Percentiles rank a stretch among this genome's conserved stretches.
Conservation (phyloP, 1,284 basidiomycete genomes). For the Moesziomyces globuligerus region DNA sequence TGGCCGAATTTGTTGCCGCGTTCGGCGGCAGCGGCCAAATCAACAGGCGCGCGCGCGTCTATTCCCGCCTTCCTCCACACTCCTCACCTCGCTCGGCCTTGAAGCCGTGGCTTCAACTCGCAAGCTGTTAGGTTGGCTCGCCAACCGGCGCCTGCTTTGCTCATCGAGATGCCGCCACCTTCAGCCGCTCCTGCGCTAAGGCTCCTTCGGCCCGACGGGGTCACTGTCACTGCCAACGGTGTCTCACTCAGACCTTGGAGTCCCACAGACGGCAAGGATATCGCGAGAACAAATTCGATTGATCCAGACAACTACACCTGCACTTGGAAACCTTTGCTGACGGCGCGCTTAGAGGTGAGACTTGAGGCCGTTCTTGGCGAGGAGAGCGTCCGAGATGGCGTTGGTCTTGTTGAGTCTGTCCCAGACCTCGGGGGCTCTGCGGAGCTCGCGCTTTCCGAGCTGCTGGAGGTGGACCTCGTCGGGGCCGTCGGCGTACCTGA, state of each 20-base stretch:
- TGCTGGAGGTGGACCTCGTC: slow-evolving; percentile 89
- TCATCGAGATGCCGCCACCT: too few relatives aligned
- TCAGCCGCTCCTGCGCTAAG: too few relatives aligned
- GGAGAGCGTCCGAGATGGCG: slow-evolving; percentile 31
- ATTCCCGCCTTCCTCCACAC: not conserved
- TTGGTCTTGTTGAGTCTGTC: slow-evolving; percentile 42
- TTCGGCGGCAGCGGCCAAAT: not conserved
- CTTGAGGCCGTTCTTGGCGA: slow-evolving; percentile 52
- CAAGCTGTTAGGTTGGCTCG: not conserved
- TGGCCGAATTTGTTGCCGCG: too few relatives aligned
- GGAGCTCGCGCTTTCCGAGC: slow-evolving; percentile 81
- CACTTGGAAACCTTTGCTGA: too few relatives aligned
- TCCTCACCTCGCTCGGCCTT: not conserved
- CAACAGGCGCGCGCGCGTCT: not conserved
- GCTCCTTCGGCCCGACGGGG: too few relatives aligned
- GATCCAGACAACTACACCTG: too few relatives aligned
- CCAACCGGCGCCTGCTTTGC: too few relatives aligned
- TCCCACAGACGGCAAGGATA: too few relatives aligned
- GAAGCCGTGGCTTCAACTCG: too few relatives aligned
- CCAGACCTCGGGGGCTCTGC: slow-evolving; percentile 54
- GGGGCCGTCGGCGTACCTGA: slow-evolving; percentile 60
- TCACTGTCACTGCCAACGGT: too few relatives aligned
- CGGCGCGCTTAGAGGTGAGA: slow-evolving; percentile 52
- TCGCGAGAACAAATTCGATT: too few relatives aligned
- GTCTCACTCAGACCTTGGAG: too few relatives aligned